A percentile compares a stretch with the other conserved stretches of the same genome.
phyloP scores from a whole-genome alignment of 805 yeast species.

The Cyberlindnera saturnus region DNA sequence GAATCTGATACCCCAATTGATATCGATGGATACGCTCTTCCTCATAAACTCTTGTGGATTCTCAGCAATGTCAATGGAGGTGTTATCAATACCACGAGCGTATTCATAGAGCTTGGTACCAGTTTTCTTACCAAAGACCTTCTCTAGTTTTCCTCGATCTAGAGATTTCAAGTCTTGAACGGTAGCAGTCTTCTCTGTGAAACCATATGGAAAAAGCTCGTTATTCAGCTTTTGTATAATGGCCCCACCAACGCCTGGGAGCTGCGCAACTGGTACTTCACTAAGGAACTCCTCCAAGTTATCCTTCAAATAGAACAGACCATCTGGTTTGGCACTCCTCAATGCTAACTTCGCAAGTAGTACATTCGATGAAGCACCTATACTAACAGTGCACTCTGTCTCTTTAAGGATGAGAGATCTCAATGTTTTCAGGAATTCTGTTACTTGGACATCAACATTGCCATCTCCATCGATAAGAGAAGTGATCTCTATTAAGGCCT shows the following conservation, averaged over 20 bases:
- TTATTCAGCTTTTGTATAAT: slow-evolving; percentile 40
- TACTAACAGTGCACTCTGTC: slow-evolving; percentile 66
- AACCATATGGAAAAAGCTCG: slow-evolving; percentile 22
- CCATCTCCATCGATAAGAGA: slow-evolving; percentile 20
- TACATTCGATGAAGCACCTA: slow-evolving; percentile 74
- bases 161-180: slow-evolving; percentile 35
- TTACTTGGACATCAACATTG: slow-evolving; percentile 22
- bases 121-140: slow-evolving; percentile 59
- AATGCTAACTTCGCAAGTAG: slow-evolving; percentile 73
- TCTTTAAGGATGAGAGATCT: slow-evolving; percentile 33
- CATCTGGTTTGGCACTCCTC: slow-evolving; percentile 75
- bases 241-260: slow-evolving; percentile 63
- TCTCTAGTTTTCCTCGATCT: slow-evolving; percentile 32
- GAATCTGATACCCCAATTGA: slow-evolving; percentile 87
- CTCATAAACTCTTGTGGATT: slow-evolving; percentile 49
- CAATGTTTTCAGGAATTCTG: slow-evolving; percentile 20
- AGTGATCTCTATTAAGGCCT: slow-evolving; percentile 71
- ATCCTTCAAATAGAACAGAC: slow-evolving; percentile 37
- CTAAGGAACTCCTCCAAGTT: slow-evolving; percentile 29
- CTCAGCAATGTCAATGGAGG: slow-evolving; percentile 47
- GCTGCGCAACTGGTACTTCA: slow-evolving; percentile 26
- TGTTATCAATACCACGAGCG: slow-evolving; percentile 62
- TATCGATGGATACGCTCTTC: slow-evolving; percentile 80
- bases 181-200: slow-evolving; percentile 12
- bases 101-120: slow-evolving; percentile 58